phyloP scores from a whole-genome alignment of 352 stramenopile species.

The Pythium phragmiticola region DNA sequence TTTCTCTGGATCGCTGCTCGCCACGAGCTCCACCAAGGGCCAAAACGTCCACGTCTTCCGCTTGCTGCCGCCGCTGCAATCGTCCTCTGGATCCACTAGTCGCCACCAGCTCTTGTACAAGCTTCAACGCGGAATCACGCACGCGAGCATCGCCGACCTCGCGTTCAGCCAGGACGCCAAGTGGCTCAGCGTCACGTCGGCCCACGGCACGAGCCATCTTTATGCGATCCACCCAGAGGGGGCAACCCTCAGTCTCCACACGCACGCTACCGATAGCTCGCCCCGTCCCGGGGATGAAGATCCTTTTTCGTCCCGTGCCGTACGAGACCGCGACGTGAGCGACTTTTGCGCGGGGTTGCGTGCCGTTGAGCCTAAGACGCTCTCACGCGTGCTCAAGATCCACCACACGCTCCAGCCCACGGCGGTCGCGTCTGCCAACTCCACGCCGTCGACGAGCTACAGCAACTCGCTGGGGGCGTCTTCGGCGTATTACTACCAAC shows the following conservation, averaged over 20 bases:
- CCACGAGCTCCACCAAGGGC: constrained; percentile 79
- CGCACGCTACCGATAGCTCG: constrained; percentile 47
- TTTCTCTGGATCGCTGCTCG: constrained; percentile 68
- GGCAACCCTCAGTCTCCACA: constrained; percentile 61
- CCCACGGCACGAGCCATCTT: constrained; percentile 83
- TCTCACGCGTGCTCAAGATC: constrained; percentile 73
- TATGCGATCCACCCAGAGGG: constrained; percentile 81
- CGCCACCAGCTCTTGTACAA: constrained; percentile 78
- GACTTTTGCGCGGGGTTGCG: constrained; percentile 77
- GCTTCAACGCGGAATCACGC: constrained; percentile 84
- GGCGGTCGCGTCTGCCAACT: constrained; percentile 15
- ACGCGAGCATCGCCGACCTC: constrained; percentile 81
- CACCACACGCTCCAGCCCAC: constrained; percentile 52
- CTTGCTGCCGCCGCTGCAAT: constrained; percentile 57
- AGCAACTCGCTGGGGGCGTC: constrained; percentile 14
- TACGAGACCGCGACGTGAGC: constrained; percentile 44
- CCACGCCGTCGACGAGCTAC: constrained; percentile 32
- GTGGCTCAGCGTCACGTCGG: constrained; percentile 85
- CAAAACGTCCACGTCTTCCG: constrained; percentile 87
- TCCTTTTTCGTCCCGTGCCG: not conserved
- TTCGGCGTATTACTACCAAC: constrained; percentile 23
- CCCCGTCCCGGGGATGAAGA: not conserved
- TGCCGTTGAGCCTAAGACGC: constrained; percentile 56
- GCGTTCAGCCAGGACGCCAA: constrained; percentile 82
- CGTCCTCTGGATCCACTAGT: constrained; percentile 9